Conservation (phyloP, 305 asterid species). For the Plantago coronopus region DNA sequence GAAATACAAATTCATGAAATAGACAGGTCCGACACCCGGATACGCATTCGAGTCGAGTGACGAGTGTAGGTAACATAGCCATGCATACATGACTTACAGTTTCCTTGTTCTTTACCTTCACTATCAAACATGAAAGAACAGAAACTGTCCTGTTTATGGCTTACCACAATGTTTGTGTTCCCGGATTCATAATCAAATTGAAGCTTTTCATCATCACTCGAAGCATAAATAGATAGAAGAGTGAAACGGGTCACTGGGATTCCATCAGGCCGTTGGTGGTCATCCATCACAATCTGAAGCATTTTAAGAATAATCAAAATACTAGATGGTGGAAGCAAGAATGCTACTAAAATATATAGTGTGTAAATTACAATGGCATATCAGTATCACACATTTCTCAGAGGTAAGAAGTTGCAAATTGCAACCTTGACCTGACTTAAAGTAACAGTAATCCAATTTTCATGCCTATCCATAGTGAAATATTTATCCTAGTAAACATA, state of each 20-base stretch:
- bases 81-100: not conserved
- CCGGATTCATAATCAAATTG: constrained; percentile 98
- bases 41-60: no score
- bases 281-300: constrained; percentile 94
- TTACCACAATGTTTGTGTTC: constrained; percentile 82
- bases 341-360: not conserved
- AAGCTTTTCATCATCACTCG: constrained; percentile 85
- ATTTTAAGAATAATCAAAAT: constrained; percentile 21
- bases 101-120: constrained; percentile 8
- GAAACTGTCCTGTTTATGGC: constrained; percentile 31
- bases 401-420: no score
- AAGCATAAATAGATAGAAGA: constrained; percentile 78
- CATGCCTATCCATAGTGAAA: no score
- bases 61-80: no score
- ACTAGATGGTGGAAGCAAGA: not conserved
- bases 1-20: no score
- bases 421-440: no score
- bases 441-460: no score
- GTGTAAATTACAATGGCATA: not conserved
- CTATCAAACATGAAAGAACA: constrained; percentile 12
- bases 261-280: constrained; percentile 92
- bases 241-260: constrained; percentile 85
- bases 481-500: no score
- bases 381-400: no score
- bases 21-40: no score